Evolutionary conservation across 257 asterid genomes (phyloP), one percentile per base, ranked within the genome.

Genomic region (Solanum bulbocastanum): DNA sequence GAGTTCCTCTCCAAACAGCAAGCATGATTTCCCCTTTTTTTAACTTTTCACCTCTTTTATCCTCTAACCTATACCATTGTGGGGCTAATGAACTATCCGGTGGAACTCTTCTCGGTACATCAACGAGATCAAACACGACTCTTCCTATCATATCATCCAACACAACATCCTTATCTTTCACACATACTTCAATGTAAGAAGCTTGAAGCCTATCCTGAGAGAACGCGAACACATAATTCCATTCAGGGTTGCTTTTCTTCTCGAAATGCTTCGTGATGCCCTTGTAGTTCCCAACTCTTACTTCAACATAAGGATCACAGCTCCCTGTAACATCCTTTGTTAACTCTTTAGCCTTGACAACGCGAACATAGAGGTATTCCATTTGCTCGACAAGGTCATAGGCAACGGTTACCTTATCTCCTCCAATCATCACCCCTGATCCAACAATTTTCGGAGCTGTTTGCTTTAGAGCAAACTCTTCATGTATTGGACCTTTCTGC

Each of bases 371-470:
- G 1, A 93, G 87, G 37, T 96, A 95, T 15, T 95, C 95, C 98
- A 96, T 96, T 91, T 95, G 99, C 87, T 96, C 99, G 2, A 96
- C 97, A 2, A 96, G 98, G 88, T 95, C 98, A 88, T 95, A 95
- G 78, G 99, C 94, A 32, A 83, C 88, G 8, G 91, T 88, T 25
- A 94, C 93, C 92, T 95, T 96, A 83, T 96, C 97, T 0, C 94
- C 96, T 62, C 94, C 96, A 2, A 84, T 92, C 62, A 93, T 86
- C 68, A 91, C 91, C 69, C 98, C 97, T 14, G 98, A 93, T 27
- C 98, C 96, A 4, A 90, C 94, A 7, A 96, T 96, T 74, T 95
- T 96, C 0, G 99, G 99, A 35, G 98, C 85, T 6, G 99, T 95
- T 79, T 90, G 98, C 94, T 91, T 96, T 46, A 96, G 88, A 44